Percentiles rank a stretch among this genome's conserved stretches.
Conservation (phyloP, 352 stramenopile genomes). For the Globisporangium abappressorium region DNA sequence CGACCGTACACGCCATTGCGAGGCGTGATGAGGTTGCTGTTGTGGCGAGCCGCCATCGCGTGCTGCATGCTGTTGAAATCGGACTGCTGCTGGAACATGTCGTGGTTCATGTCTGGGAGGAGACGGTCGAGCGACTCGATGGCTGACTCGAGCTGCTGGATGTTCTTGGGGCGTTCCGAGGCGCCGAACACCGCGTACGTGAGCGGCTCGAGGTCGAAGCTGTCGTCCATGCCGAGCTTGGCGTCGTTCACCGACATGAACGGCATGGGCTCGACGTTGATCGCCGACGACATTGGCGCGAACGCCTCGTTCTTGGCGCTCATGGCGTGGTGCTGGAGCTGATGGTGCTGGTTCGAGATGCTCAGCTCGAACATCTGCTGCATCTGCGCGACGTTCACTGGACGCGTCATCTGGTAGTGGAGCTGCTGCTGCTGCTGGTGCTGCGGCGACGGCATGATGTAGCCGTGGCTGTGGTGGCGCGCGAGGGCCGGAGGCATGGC, state of each 20-base stretch:
- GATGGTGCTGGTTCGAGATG: slow-evolving; percentile 53
- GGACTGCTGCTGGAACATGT: slow-evolving; percentile 42
- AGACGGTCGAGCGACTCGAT: slow-evolving; percentile 75
- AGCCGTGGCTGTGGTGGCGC: slow-evolving; percentile 68
- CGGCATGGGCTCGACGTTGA: slow-evolving; percentile 68
- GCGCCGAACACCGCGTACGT: slow-evolving; percentile 55
- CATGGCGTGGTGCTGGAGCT: slow-evolving; percentile 21
- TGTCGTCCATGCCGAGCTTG: slow-evolving; percentile 49
- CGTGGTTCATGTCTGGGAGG: slow-evolving; percentile 60
- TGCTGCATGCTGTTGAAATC: slow-evolving; percentile 14
- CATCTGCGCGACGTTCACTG: slow-evolving; percentile 49
- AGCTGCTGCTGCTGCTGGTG: slow-evolving; percentile 20
- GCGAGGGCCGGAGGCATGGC: slow-evolving; percentile 46
- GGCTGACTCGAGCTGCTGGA: slow-evolving; percentile 67
- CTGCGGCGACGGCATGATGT: slow-evolving; percentile 40
- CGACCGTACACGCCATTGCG: slow-evolving; percentile 31
- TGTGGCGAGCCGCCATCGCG: slow-evolving; percentile 18
- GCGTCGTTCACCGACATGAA: slow-evolving; percentile 31
- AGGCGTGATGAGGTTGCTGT: slow-evolving; percentile 28
- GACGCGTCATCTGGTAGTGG: slow-evolving; percentile 36
- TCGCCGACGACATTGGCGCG: slow-evolving; percentile 18
- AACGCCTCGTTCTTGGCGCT: slow-evolving; percentile 26
- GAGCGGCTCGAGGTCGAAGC: slow-evolving; percentile 55
- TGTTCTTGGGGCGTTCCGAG: slow-evolving; percentile 36
- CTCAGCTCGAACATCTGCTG: slow-evolving; percentile 59